A percentile compares a stretch with the other conserved stretches of the same genome.
Evolutionary conservation across 768 basidiomycete genomes (phyloP).

Genomic region (Lactarius sanguifluus): DNA sequence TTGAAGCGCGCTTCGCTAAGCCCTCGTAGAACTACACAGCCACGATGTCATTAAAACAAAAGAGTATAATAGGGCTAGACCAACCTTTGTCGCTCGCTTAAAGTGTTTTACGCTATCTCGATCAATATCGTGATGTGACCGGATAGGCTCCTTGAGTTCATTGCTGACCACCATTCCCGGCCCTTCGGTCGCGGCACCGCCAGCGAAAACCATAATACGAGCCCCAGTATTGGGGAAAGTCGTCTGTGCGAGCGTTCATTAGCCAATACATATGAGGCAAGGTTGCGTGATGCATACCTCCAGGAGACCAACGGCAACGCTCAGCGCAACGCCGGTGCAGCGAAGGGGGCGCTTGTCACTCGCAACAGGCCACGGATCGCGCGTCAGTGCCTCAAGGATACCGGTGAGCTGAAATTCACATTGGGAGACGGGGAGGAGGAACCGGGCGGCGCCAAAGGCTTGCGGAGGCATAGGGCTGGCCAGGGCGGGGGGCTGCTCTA

Average conservation of each 20-base stretch:
- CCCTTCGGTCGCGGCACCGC: constrained; percentile 94
- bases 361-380: constrained; percentile 97
- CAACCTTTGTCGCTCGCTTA: constrained; percentile 93
- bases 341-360: constrained; percentile 90
- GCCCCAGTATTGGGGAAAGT: constrained; percentile 96
- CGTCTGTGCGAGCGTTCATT: constrained; percentile 43
- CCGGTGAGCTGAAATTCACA: constrained; percentile 96
- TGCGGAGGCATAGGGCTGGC: constrained; percentile 80
- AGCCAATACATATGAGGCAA: background rate
- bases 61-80: constrained; percentile 22
- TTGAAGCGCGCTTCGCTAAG: constrained; percentile 87
- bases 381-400: constrained; percentile 80
- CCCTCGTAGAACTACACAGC: constrained; percentile 84
- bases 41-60: background rate
- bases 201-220: constrained; percentile 93
- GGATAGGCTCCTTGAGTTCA: constrained; percentile 95
- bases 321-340: constrained; percentile 93
- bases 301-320: constrained; percentile 88
- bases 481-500: constrained; percentile 83
- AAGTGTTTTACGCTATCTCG: constrained; percentile 95
- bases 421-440: constrained; percentile 88
- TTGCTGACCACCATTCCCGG: constrained; percentile 96
- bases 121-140: constrained; percentile 98
- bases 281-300: constrained; percentile 52
- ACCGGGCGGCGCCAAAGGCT: constrained; percentile 82